Evolutionary conservation across 257 asterid genomes (phyloP), one percentile per base, ranked within the genome.

Genomic region (Forsythia viridissima): DNA sequence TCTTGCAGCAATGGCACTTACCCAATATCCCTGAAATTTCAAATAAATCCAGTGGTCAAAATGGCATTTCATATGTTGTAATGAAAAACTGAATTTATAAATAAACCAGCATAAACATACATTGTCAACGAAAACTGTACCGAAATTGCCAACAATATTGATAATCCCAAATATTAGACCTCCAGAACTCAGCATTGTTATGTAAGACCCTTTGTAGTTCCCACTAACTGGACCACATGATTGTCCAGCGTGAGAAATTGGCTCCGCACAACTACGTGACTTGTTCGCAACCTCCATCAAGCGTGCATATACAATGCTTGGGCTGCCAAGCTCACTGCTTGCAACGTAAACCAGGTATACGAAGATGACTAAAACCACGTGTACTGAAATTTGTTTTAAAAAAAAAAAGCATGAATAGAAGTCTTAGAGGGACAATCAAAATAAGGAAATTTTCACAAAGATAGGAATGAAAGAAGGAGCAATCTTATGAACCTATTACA

Each of bases 1-100:
- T 57, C 98, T 92, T 30, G 98, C 98, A 55, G 98, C 98, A 77
- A 92, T 92, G 18, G 98, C 98, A 71, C 98, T 94, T 44, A 91
- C 92, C 98, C 98, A 92, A 72, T 92, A 94, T 12, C 98, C 97
- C 98, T 94, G 74, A 24, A 67, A 41, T 30, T 52, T 74, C 38
- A n/a, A 40, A 55, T 10, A 12, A 0, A 5, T 43, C 36, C 0
- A 68, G 15, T 79, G 34, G 18, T 76, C 36, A 44, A 4, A 75
- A n/a, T 10, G 16, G 42, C 40, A 46, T 39, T 36, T 4, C 61
- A 9, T 43, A 30, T 24, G 13, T 24, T 5, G 36, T 71, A 34
- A 71, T 43, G 21, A 20, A 9, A 4, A 48, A 34, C 55, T 40
- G 16, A 46, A 16, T 36, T 43, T 65, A 10, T 72, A 39, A 1